Base-by-base conservation (phyloP, 352 stramenopile species). In the Globisporangium canariense region DNA sequence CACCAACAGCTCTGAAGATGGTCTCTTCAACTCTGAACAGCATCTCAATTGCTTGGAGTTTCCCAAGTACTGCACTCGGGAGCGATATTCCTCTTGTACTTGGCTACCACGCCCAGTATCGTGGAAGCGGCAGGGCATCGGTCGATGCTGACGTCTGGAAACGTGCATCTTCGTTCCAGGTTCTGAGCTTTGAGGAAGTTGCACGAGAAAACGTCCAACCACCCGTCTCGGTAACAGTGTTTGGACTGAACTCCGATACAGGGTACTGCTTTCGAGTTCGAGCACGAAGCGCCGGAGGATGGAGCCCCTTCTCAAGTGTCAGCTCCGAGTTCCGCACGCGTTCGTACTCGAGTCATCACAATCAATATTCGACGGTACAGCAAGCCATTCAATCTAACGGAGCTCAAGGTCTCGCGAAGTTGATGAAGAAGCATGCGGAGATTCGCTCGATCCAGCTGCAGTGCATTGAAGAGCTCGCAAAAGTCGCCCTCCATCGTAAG, bases 191-290 rank as follows among this genome's bases (percentile, higher is more conserved):
- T 36, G 85, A 93, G 20, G 43, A 83, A 30, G 78, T 69, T 4
- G 70, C 66, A 28, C 69, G 74, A 25, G 68, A 79, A 5, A 69
- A 66, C 9, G 34, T 61, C 4, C 4, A 41, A 4, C 73, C 78
- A 18, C 66, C 75, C 1, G 79, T 66, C 16, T 62, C 64, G 40
- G 46, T 78, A 38, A 73, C 64, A n/a, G 69, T 77, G 0, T 67
- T 70, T 30, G 81, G 81, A 1, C 64, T 92, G 14, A 34, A 32
- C 5, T 67, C 66, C 6, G 83, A 92, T 34, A 71, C 69, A 16
- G 65, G 65, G 3, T 91, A 86, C 59, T 77, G 80, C 49, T 90
- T 92, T 55, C 81, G 83, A 49, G 71, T 80, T 38, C 78, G 81
- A 22, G 85, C 85, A 20, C 62, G 78, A 11, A 83, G 70, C 40